Evolutionary conservation across 176 grass and related monocot genomes (phyloP), one percentile per base, ranked within the genome.

Genomic region (Raddia guianensis): DNA sequence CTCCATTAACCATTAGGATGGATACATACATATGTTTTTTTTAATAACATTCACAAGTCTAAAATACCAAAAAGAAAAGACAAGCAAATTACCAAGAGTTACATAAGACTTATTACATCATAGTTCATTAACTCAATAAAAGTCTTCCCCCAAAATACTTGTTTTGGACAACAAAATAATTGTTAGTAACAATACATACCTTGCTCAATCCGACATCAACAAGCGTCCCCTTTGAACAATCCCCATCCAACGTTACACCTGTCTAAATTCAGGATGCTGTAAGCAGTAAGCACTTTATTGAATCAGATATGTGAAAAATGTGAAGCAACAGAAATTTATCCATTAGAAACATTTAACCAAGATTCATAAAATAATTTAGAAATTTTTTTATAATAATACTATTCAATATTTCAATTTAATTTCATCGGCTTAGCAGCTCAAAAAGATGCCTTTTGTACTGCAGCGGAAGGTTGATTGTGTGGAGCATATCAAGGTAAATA

Each of bases 161-260:
- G 19, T 58, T 21, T 12, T 8, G 3, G 47, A 69, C 49, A 80
- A 76, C 7, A 69, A 66, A 47, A 55, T 11, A 49, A 37, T 44
- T 9, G 45, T 15, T 10, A 68, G 35, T 73, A 45, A 20, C 63
- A 60, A 82, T 81, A 61, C 71, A 87, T 76, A 98, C 95, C 92
- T 98, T 94, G 55, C 63, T 98, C 82, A 98, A 89, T 40, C 95
- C 95, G n/a, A 98, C 92, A 82, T 98, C 95, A 81, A 98, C 92
- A 81, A 43, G 83, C 52, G 90, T 95, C 4, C 95, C 90, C n/a
- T 91, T 85, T 76, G 92, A 91, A 61, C 48, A 57, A 86, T 95
- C 90, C 40, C 82, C 84, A 34, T 92, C 88, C 89, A 98, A 80
- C 73, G 95, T 91, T 65, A 98, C 86, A 84, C 95, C 95, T 98